A percentile compares a stretch with the other conserved stretches of the same genome.
These are phyloP conservation scores for Hypoxylon sp. DNA, from an alignment of 2,329 filamentous ascomycete species.

Conservation along the genomic window DNA sequence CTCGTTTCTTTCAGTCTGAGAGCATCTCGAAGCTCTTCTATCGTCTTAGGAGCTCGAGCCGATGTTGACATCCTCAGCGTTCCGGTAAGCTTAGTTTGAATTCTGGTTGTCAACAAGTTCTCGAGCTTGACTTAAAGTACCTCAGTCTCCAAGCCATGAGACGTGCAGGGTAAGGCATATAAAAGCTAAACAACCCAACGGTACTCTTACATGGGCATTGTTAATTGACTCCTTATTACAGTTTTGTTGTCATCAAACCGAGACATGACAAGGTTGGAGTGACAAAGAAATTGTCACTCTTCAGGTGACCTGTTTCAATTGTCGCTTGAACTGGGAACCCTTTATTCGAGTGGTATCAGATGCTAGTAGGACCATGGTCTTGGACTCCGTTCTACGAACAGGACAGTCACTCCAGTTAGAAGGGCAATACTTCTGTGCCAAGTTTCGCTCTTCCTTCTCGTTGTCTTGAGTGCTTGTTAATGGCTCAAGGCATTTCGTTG, in stretches of 20 bases:
- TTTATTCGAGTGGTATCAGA: background rate
- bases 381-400: background rate
- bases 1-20: slow-evolving; percentile 15
- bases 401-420: too few relatives aligned
- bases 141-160: background rate
- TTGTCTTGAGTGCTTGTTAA: background rate
- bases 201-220: background rate
- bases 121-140: background rate
- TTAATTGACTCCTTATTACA: background rate
- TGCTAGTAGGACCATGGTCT: background rate
- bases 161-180: background rate
- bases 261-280: background rate
- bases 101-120: background rate
- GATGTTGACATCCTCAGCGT: slow-evolving; percentile 17
- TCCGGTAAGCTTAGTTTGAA: background rate
- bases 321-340: background rate
- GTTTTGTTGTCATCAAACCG: slow-evolving; percentile 1
- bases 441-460: background rate
- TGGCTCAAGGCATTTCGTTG: background rate
- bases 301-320: background rate
- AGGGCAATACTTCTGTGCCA: too few relatives aligned
- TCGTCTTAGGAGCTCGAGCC: slow-evolving; percentile 17
- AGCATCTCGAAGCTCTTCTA: slow-evolving; percentile 18
- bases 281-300: background rate
- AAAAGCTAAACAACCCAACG: background rate